Evolutionary conservation across 148 eudicot species (phyloP), one percentile per base, ranked within the genome.

Genomic region (Linanthus parryae): DNA sequence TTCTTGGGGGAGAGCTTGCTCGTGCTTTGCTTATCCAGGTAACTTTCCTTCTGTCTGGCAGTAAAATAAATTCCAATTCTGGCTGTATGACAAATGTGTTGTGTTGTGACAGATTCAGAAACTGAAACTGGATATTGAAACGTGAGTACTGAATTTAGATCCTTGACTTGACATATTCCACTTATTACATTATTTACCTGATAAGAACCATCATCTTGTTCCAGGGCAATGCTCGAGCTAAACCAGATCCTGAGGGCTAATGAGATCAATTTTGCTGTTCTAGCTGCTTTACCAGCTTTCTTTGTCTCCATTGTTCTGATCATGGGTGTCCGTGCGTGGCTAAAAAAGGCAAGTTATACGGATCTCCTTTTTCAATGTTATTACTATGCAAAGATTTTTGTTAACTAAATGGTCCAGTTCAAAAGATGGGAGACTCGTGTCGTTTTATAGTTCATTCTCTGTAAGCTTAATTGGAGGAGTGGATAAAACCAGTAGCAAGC

Each of bases 1-100:
- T 80, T 66, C 57, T 94, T 54, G 79, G 77, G 55, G 99, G 99
- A 61, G 99, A 94, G 69, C 90, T 94, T 60, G 91, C 67, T 61
- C 96, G 96, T 59, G 91, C 88, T 63, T 65, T 94, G 58, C 91
- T 94, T 53, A 88, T 92, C 71, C 99, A 92, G 94, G 98, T 82
- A 42, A 58, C 16, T 43, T n/a, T 53, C 17, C 42, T 55, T 11
- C 34, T 34, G 12, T 52, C n/a, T n/a, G n/a, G n/a, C n/a, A n/a
- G n/a, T n/a, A n/a, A n/a, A n/a, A n/a, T n/a, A n/a, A n/a, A 39
- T 61, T 28, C 35, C 22, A 24, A 49, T 63, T 30, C n/a, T 54
- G 54, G 16, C 44, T 28, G 44, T 44, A 14, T 82, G 59, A 72
- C 62, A 23, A 27, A 28, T 5, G 6, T 16, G 28, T 52, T 52